Base-by-base conservation (phyloP, 257 asterid species). In the Solanum arcanum region DNA sequence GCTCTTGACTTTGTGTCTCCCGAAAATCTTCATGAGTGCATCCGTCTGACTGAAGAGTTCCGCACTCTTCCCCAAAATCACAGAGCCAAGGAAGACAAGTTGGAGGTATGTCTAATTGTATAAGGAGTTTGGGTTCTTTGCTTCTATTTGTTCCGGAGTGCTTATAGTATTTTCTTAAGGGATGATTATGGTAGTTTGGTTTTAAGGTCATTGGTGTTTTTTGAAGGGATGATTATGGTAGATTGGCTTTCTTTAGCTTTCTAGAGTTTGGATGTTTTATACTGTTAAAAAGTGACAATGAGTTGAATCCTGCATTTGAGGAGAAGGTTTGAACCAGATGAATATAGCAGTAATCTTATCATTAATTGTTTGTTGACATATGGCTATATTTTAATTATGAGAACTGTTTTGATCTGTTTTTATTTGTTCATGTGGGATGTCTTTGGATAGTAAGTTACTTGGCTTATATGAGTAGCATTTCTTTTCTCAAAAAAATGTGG, bases 1-100 rank as follows among this genome's bases (percentile, higher is more conserved):
- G 97, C 99, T 33, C 94, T 94, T 33, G 97, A 94, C 88, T 96
- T 96, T 80, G 98, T 96, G 83, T 96, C 99, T 80, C 99, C 99
- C 0, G 98, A 96, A 93, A 96, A 92, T 88, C 91, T 94, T 83
- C 89, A 90, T 35, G 98, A 93, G 90, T 95, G 98, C 89, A 70
- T 95, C 66, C 91, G 94, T 44, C 75, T 95, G 94, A 91, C 97
- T 3, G 92, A 96, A 87, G 96, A 95, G 87, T 95, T 94, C 78
- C 98, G 98, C 25, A 83, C 92, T 72, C 96, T 96, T 85, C 98
- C 99, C 66, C 94, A 91, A 88, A 92, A 93, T 88, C 99, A 96
- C 88, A 87, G 94, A 88, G 98, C 95, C 39, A 96, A 94, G 88
- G 98, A 94, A 88, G 98, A 94, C 91, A 96, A 94, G 90, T 87